Evolutionary conservation across 2,329 filamentous ascomycete genomes (phyloP).

Genomic region (Fonsecaea pedrosoi): DNA sequence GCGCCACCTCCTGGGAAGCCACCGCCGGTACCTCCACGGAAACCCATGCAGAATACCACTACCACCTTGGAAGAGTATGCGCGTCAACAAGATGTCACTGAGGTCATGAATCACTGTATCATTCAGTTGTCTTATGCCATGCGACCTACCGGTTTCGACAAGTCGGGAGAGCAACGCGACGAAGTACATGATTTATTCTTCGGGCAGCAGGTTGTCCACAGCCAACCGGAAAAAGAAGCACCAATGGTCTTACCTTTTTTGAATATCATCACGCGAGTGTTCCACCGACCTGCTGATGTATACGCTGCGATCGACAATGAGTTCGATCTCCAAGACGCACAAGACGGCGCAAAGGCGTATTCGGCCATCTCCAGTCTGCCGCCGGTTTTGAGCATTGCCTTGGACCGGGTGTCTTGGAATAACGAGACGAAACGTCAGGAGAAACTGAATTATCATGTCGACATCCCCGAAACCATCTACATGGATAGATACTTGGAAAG

Average conservation of each 20-base stretch:
- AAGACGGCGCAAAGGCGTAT: constrained; percentile 68
- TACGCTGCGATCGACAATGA: constrained; percentile 85
- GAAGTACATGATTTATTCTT: constrained; percentile 72
- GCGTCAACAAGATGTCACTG: constrained; percentile 92
- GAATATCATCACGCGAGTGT: constrained; percentile 62
- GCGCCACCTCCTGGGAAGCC: constrained; percentile 49
- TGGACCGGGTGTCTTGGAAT: constrained; percentile 81
- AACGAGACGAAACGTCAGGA: constrained; percentile 63
- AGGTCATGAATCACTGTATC: constrained; percentile 91
- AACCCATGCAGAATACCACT: constrained; percentile 31
- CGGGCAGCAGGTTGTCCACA: constrained; percentile 45
- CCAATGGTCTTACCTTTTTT: constrained; percentile 59
- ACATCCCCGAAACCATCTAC: constrained; percentile 80
- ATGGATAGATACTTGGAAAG: constrained; percentile 87
- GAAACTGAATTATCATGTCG: constrained; percentile 79
- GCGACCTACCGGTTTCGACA: constrained; percentile 68
- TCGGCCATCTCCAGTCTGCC: constrained; percentile 77
- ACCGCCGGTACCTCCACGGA: constrained; percentile 65
- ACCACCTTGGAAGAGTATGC: constrained; percentile 58
- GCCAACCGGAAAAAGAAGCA: constrained; percentile 37
- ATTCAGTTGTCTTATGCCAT: constrained; percentile 92
- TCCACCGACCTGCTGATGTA: constrained; percentile 64
- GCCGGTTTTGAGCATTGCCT: constrained; percentile 85
- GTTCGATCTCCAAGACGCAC: constrained; percentile 80
- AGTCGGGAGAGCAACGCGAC: constrained; percentile 79